These are phyloP conservation scores for Maudiozyma serrabonitensis DNA, from an alignment of 805 yeast genomes.

Conservation along the genomic window DNA sequence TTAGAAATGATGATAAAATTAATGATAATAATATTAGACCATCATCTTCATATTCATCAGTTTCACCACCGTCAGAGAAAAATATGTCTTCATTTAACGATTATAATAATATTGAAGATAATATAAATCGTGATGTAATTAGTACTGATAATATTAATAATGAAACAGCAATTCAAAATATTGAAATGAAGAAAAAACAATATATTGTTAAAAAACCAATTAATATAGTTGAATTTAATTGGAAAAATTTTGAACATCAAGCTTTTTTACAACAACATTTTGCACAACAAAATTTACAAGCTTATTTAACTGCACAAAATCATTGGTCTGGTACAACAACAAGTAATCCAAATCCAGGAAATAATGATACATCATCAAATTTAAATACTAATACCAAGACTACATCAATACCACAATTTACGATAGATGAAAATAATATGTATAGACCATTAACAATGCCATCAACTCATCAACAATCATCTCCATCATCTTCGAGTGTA, in stretches of 20 bases:
- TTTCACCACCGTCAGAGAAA: neutral
- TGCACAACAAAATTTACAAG: constrained; percentile 29
- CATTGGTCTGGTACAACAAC: neutral
- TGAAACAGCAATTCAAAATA: neutral
- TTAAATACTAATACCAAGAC: neutral
- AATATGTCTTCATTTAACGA: neutral
- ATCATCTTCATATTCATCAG: neutral
- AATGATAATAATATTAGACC: neutral
- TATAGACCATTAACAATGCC: neutral
- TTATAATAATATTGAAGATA: neutral
- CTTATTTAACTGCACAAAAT: constrained; percentile 22
- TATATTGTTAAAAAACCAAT: constrained; percentile 28
- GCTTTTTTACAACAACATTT: constrained; percentile 28
- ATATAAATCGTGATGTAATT: neutral
- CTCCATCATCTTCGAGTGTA: too few relatives aligned
- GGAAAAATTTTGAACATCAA: constrained; percentile 29
- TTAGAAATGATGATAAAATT: constrained; percentile 2
- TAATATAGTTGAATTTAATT: constrained; percentile 25
- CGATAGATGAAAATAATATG: neutral
- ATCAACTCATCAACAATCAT: neutral
- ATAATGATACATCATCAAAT: neutral
- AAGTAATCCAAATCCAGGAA: neutral
- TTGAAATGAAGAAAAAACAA: constrained; percentile 6
- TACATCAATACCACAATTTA: neutral
- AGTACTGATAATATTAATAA: neutral